phyloP scores from a whole-genome alignment of 371 early-diverging fungal genomes.

The Apophysomyces sp. region DNA sequence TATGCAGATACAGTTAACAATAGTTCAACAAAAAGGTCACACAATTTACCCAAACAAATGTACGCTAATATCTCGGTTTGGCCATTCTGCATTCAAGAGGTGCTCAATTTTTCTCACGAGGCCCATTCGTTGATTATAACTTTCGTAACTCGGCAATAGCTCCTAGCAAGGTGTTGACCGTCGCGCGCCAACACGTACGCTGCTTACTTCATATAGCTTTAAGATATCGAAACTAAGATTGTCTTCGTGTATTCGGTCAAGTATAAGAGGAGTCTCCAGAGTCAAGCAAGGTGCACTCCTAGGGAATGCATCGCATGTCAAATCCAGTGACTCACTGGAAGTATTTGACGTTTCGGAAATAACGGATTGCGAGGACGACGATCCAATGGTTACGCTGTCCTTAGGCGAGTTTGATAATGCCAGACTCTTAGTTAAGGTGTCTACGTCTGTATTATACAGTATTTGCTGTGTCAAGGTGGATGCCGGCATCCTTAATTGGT shows the following conservation, averaged over 20 bases:
- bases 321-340: background rate
- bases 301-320: background rate
- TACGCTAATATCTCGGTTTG: slow-evolving; percentile 53
- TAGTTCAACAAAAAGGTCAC: background rate
- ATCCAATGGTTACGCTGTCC: background rate
- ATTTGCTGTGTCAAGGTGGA: background rate
- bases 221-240: slow-evolving; percentile 24
- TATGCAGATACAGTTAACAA: slow-evolving; percentile 10
- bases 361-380: background rate
- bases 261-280: background rate
- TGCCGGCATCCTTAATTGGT: background rate
- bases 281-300: background rate
- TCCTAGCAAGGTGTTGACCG: slow-evolving; percentile 17
- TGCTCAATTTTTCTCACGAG: slow-evolving; percentile 58
- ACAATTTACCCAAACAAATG: slow-evolving; percentile 61
- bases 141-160: slow-evolving; percentile 58
- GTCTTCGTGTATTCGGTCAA: slow-evolving; percentile 4
- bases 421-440: background rate
- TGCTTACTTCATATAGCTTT: slow-evolving; percentile 27
- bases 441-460: background rate
- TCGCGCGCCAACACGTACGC: background rate
- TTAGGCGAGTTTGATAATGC: background rate
- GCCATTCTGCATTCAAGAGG: slow-evolving; percentile 60
- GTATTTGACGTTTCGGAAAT: background rate
- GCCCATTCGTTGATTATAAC: slow-evolving; percentile 48